A percentile compares a stretch with the other conserved stretches of the same genome.
Conservation (phyloP, 78 protist species). For the Pigoraptor vietnamica region DNA sequence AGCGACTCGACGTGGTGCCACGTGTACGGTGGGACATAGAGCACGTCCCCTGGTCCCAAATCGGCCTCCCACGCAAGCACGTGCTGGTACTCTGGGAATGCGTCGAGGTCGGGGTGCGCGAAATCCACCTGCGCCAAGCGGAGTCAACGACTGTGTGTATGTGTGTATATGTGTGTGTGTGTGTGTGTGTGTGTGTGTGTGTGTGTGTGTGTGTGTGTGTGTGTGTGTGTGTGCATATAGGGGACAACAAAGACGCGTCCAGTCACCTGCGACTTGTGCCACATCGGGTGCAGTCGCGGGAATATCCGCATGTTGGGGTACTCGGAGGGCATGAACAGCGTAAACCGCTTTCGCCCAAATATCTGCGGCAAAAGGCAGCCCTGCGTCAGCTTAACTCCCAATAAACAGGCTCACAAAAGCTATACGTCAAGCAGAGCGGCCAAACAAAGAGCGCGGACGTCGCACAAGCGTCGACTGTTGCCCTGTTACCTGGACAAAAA, state of each 20-base stretch:
- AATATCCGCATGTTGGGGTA: background rate
- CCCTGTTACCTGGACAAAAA: slow-evolving; percentile 1
- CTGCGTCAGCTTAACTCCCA: background rate
- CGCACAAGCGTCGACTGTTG: background rate
- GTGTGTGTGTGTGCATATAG: no score
- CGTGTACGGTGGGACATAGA: slow-evolving; percentile 7
- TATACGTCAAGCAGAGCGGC: background rate
- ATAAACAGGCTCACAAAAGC: background rate
- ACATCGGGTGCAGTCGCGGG: slow-evolving; percentile 1
- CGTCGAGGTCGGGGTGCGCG: background rate
- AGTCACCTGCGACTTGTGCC: slow-evolving; percentile 22
- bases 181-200: no score
- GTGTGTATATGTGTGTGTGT: no score
- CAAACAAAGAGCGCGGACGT: background rate
- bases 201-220: no score
- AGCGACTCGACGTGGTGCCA: slow-evolving; percentile 14
- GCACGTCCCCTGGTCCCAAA: background rate
- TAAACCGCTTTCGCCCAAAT: background rate
- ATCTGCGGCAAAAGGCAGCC: background rate
- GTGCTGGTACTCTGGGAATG: background rate
- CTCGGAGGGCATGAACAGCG: background rate
- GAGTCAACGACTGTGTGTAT: no score
- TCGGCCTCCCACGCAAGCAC: background rate
- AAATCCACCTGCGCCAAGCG: background rate
- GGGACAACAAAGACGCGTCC: background rate